These are phyloP conservation scores for Aspergillus ibericus DNA, from an alignment of 2,329 filamentous ascomycete genomes.

Conservation along the genomic window DNA sequence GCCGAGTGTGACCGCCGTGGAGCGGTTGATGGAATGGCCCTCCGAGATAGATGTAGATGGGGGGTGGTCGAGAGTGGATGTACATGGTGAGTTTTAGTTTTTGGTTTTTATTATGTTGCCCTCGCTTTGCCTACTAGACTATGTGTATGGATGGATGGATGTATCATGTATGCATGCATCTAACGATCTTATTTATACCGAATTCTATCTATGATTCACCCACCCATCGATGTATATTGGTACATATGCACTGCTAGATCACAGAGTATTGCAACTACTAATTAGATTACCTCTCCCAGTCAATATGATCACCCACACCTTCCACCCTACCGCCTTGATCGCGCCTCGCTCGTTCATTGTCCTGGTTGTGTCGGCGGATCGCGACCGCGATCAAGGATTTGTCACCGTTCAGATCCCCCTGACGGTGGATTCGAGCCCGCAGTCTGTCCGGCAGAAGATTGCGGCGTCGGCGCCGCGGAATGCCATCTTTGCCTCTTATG, in stretches of 20 bases:
- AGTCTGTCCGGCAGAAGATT: conserved; percentile 22
- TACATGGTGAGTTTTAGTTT: conserved; percentile 25
- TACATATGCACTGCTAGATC: too few relatives aligned
- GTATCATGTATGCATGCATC: background rate
- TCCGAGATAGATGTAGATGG: conserved; percentile 14
- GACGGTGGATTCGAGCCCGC: conserved; percentile 14
- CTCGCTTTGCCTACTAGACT: background rate
- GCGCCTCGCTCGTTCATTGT: conserved; percentile 35
- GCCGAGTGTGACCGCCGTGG: conserved; percentile 34
- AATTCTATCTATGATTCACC: too few relatives aligned
- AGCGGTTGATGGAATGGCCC: conserved; percentile 32
- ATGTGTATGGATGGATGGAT: background rate
- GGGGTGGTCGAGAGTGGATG: conserved; percentile 26
- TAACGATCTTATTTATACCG: too few relatives aligned
- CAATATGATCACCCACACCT: conserved; percentile 38
- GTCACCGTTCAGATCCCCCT: conserved; percentile 38
- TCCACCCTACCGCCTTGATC: conserved; percentile 33
- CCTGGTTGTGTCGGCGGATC: conserved; percentile 32
- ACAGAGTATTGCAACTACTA: background rate
- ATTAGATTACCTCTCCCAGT: conserved; percentile 20
- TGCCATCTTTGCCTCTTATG: conserved; percentile 35
- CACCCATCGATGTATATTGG: too few relatives aligned
- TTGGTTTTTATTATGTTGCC: background rate
- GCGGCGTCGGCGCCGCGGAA: conserved; percentile 23
- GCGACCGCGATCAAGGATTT: conserved; percentile 25